These are phyloP conservation scores for Syncephalastrum sp. DNA, from an alignment of 371 early-diverging fungal species.

Conservation along the genomic window DNA sequence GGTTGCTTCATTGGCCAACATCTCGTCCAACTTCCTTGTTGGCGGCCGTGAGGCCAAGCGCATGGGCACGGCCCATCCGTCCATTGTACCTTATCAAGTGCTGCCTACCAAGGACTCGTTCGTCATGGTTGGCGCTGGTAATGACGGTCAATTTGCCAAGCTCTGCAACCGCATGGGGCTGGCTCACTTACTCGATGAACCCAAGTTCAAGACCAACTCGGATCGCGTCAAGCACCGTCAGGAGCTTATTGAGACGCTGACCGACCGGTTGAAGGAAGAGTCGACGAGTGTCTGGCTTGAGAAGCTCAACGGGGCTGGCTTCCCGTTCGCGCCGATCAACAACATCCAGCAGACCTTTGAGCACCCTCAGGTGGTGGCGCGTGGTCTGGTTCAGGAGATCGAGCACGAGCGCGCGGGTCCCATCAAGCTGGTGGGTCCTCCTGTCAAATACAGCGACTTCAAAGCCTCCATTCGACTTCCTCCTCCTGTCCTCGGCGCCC, in stretches of 20 bases:
- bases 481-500: constrained; percentile 88
- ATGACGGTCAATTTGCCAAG: constrained; percentile 79
- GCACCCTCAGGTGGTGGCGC: constrained; percentile 83
- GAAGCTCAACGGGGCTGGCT: constrained; percentile 62
- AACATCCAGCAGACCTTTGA: constrained; percentile 81
- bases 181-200: constrained; percentile 49
- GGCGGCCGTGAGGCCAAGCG: constrained; percentile 78
- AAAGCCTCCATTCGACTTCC: constrained; percentile 68
- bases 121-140: constrained; percentile 89
- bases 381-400: constrained; percentile 76
- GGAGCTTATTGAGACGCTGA: constrained; percentile 57
- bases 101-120: constrained; percentile 80
- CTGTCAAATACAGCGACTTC: constrained; percentile 78
- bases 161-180: constrained; percentile 56
- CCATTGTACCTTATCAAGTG: constrained; percentile 92
- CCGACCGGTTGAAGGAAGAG: constrained; percentile 47
- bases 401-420: constrained; percentile 81
- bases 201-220: constrained; percentile 62
- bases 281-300: constrained; percentile 64
- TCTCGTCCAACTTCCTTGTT: constrained; percentile 83
- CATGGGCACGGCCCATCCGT: constrained; percentile 86
- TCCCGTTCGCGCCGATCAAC: constrained; percentile 88
- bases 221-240: constrained; percentile 74
- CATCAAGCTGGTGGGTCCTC: constrained; percentile 69
- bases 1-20: constrained; percentile 85